Percentiles rank a stretch among this genome's conserved stretches.
phyloP scores from a whole-genome alignment of 495 filamentous ascomycete genomes.

The Hyaloscypha bicolor region DNA sequence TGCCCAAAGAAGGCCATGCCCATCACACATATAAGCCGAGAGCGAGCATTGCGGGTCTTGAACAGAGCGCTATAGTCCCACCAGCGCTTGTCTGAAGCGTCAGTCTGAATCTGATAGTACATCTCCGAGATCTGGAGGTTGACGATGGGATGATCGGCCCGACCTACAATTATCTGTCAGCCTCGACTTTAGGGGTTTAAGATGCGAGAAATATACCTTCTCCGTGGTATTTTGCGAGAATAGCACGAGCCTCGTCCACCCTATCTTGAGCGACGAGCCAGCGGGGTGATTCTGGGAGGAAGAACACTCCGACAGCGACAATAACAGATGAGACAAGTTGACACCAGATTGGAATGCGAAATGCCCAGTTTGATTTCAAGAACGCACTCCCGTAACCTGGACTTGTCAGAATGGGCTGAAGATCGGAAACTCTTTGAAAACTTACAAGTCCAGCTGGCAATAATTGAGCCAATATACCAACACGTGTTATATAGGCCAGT shows the following conservation, averaged over 20 bases:
- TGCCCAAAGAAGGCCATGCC: not conserved
- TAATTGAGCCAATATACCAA: conserved; percentile 49
- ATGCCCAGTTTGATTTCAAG: conserved; percentile 4
- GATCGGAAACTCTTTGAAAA: not conserved
- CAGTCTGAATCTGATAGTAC: conserved; percentile 44
- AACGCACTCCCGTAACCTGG: conserved; percentile 38
- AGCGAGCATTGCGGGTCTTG: conserved; percentile 29
- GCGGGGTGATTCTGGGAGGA: conserved; percentile 38
- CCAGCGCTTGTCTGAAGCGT: conserved; percentile 56
- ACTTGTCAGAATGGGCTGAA: conserved; percentile 32
- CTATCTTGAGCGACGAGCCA: conserved; percentile 35
- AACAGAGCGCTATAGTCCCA: conserved; percentile 59
- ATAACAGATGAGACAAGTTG: conserved; percentile 38
- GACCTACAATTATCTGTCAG: not conserved
- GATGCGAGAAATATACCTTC: conserved; percentile 13
- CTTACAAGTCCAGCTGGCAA: conserved; percentile 31
- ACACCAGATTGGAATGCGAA: conserved; percentile 49
- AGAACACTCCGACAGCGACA: conserved; percentile 18
- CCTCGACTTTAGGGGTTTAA: not conserved
- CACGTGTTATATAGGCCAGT: conserved; percentile 56
- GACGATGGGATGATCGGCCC: conserved; percentile 34
- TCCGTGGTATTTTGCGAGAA: conserved; percentile 52
- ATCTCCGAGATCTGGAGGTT: conserved; percentile 52
- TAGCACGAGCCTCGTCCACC: conserved; percentile 36
- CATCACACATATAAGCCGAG: conserved; percentile 13